Percentiles rank a stretch among this genome's conserved stretches.
phyloP scores from a whole-genome alignment of 306 rosid species.

The Trifolium fragiferum region DNA sequence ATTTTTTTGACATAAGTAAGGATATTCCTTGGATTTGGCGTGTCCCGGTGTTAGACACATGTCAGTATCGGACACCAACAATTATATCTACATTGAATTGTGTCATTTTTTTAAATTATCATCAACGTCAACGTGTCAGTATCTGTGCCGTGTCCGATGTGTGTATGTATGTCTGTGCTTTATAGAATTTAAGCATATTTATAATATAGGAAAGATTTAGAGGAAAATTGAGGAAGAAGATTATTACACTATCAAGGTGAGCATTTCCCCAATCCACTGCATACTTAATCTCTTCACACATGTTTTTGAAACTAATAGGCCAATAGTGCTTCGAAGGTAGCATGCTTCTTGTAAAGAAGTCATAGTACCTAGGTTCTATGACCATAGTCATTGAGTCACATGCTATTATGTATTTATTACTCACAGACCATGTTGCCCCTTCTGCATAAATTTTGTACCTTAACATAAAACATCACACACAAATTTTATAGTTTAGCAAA shows the following conservation, averaged over 20 bases:
- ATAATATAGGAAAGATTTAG: not conserved
- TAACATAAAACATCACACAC: not conserved
- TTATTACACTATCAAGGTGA: constrained; percentile 42
- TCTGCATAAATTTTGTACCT: constrained; percentile 67
- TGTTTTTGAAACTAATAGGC: constrained; percentile 47
- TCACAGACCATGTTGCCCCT: constrained; percentile 61
- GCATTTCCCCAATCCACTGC: constrained; percentile 63
- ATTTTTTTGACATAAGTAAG: too few relatives aligned
- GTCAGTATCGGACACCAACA: too few relatives aligned
- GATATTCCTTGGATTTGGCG: too few relatives aligned
- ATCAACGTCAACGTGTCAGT: too few relatives aligned
- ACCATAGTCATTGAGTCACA: constrained; percentile 63
- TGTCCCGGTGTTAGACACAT: too few relatives aligned
- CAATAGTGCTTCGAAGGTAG: constrained; percentile 52
- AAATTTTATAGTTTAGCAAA: not conserved
- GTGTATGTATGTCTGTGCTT: too few relatives aligned
- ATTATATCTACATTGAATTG: too few relatives aligned
- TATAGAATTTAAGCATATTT: too few relatives aligned
- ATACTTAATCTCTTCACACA: constrained; percentile 51
- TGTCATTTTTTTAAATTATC: too few relatives aligned
- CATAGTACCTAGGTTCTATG: constrained; percentile 47
- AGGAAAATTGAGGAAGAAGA: constrained; percentile 5
- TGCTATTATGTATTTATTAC: constrained; percentile 60
- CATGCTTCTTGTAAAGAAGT: constrained; percentile 57
- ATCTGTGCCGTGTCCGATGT: too few relatives aligned